These are phyloP conservation scores for Backusella mclennaniae DNA, from an alignment of 192 early-diverging fungal species.

Conservation along the genomic window DNA sequence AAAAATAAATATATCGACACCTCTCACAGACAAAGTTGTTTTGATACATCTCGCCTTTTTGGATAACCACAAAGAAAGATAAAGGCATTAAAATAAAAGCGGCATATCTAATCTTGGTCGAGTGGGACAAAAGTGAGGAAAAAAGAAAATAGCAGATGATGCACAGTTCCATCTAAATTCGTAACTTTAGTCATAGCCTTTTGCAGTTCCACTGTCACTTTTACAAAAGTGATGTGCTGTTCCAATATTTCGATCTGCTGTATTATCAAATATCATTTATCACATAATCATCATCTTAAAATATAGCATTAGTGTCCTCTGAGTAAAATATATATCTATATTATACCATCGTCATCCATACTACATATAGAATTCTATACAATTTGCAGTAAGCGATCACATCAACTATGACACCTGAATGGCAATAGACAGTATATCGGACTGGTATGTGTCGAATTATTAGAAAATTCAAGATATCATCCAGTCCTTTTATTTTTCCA, in stretches of 20 bases:
- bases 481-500: no score
- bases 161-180: background rate
- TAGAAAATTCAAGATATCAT: no score
- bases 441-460: no score
- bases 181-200: background rate
- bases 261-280: background rate
- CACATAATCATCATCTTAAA: background rate
- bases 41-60: slow-evolving; percentile 4
- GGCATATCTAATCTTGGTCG: background rate
- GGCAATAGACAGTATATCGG: no score
- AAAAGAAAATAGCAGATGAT: background rate
- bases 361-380: background rate
- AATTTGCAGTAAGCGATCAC: background rate
- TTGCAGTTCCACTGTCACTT: background rate
- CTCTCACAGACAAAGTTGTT: background rate
- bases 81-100: background rate
- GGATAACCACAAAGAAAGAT: background rate
- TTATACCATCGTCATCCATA: background rate
- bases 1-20: background rate
- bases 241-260: background rate
- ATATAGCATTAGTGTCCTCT: background rate
- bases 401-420: no score
- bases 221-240: background rate
- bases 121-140: background rate
- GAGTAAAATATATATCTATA: background rate